A percentile compares a stretch with the other conserved stretches of the same genome.
phyloP scores from a whole-genome alignment of 805 yeast species.

The Hanseniaspora pseudoguilliermondii region DNA sequence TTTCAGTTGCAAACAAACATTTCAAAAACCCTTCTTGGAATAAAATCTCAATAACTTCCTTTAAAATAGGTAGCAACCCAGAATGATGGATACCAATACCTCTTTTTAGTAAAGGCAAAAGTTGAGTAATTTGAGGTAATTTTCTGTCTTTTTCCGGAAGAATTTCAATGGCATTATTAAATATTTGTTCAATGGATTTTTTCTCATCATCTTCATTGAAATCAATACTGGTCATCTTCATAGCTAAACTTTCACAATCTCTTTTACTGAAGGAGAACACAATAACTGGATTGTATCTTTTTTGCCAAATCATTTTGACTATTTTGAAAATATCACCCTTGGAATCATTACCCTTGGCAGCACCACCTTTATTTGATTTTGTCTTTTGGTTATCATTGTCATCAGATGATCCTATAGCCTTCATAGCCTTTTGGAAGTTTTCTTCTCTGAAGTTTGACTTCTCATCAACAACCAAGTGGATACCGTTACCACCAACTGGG shows the following conservation, averaged over 20 bases:
- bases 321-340: slow-evolving; percentile 86
- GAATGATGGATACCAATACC: slow-evolving; percentile 99
- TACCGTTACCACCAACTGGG: slow-evolving; percentile 98
- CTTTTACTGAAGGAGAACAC: slow-evolving; percentile 96
- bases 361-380: slow-evolving; percentile 76
- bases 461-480: slow-evolving; percentile 93
- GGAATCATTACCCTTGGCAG: slow-evolving; percentile 41
- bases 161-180: slow-evolving; percentile 75
- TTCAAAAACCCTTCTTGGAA: slow-evolving; percentile 94
- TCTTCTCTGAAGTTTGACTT: slow-evolving; percentile 93
- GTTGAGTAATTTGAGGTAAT: slow-evolving; percentile 86
- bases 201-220: slow-evolving; percentile 91
- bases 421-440: slow-evolving; percentile 97
- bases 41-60: slow-evolving; percentile 88
- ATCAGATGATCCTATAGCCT: slow-evolving; percentile 62
- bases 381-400: slow-evolving; percentile 50
- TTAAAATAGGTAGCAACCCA: slow-evolving; percentile 82
- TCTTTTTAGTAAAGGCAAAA: slow-evolving; percentile 74
- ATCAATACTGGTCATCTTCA: slow-evolving; percentile 90
- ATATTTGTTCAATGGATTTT: slow-evolving; percentile 78
- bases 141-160: slow-evolving; percentile 85
- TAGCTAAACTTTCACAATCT: slow-evolving; percentile 88
- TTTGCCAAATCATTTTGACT: slow-evolving; percentile 95
- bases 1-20: slow-evolving; percentile 93
- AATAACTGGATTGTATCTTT: slow-evolving; percentile 93